These are phyloP conservation scores for Exophiala oligosperma DNA, from an alignment of 2,329 filamentous ascomycete species.

Conservation along the genomic window DNA sequence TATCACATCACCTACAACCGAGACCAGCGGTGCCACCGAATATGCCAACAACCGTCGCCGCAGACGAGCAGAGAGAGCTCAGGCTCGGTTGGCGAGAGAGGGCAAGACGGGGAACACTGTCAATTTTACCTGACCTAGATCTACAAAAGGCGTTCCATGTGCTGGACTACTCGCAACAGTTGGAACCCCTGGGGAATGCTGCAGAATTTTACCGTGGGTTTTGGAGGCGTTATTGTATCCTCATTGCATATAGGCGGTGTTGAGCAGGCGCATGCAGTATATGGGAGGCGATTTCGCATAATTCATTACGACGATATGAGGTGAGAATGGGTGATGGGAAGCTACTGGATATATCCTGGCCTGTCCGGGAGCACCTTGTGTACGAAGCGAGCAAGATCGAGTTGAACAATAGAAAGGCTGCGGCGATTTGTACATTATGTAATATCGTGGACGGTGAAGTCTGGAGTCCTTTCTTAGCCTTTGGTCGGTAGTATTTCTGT, in stretches of 20 bases:
- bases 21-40: constrained; percentile 45
- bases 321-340: background rate
- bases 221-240: background rate
- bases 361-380: background rate
- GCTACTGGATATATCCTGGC: background rate
- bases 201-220: too few species aligned
- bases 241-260: background rate
- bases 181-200: too few species aligned
- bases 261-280: too few species aligned
- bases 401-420: background rate
- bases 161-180: too few species aligned
- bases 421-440: background rate
- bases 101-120: constrained; percentile 31
- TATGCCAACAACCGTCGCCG: constrained; percentile 56
- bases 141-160: too few species aligned
- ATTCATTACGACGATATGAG: background rate
- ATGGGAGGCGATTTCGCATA: background rate
- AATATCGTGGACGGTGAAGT: too few species aligned
- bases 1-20: constrained; percentile 47
- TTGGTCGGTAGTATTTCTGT: too few species aligned
- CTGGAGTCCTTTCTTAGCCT: too few species aligned
- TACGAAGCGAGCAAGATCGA: background rate
- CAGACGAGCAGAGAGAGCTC: constrained; percentile 54
- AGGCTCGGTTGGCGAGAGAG: constrained; percentile 47
- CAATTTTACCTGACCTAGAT: constrained; percentile 24